phyloP scores from a whole-genome alignment of 2,329 filamentous ascomycete genomes.

The Fusarium veterinarium region DNA sequence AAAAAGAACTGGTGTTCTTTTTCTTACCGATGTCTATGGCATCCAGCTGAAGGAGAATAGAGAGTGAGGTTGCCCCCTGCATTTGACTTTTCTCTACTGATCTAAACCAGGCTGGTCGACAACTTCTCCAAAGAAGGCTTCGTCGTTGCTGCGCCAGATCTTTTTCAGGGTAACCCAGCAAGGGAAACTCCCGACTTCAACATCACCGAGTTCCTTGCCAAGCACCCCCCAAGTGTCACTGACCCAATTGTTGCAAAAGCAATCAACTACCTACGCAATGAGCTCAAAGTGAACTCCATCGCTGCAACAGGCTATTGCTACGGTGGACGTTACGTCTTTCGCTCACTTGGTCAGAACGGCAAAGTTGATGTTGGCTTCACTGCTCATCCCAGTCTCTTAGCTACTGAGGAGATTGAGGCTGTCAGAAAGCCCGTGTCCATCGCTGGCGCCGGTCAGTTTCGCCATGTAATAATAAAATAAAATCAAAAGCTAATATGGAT shows the following conservation, averaged over 20 bases:
- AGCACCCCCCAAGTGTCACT: conserved; percentile 7
- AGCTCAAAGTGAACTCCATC: conserved; percentile 59
- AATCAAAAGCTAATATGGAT: neutral
- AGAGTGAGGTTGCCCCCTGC: neutral
- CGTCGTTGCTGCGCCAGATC: conserved; percentile 16
- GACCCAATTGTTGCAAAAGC: conserved; percentile 29
- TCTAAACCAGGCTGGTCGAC: conserved; percentile 17
- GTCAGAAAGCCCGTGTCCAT: conserved; percentile 21
- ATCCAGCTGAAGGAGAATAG: conserved; percentile 14
- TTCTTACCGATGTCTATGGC: conserved; percentile 31
- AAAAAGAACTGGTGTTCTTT: conserved; percentile 11
- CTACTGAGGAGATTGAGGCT: conserved; percentile 62
- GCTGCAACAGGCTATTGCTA: conserved; percentile 70
- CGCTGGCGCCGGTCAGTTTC: conserved; percentile 26
- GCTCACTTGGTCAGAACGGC: conserved; percentile 62
- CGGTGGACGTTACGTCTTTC: conserved; percentile 66
- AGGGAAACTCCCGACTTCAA: conserved; percentile 2
- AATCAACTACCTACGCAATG: conserved; percentile 23
- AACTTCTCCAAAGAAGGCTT: conserved; percentile 26
- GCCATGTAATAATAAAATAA: accelerated
- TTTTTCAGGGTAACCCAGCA: conserved; percentile 17
- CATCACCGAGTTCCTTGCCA: conserved; percentile 11
- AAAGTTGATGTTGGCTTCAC: conserved; percentile 65
- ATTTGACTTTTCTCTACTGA: neutral
- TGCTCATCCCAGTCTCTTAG: conserved; percentile 70